Percentiles rank a stretch among this genome's conserved stretches.
Conservation (phyloP, 1,284 basidiomycete genomes). For the Microbotryomycetes sp. region DNA sequence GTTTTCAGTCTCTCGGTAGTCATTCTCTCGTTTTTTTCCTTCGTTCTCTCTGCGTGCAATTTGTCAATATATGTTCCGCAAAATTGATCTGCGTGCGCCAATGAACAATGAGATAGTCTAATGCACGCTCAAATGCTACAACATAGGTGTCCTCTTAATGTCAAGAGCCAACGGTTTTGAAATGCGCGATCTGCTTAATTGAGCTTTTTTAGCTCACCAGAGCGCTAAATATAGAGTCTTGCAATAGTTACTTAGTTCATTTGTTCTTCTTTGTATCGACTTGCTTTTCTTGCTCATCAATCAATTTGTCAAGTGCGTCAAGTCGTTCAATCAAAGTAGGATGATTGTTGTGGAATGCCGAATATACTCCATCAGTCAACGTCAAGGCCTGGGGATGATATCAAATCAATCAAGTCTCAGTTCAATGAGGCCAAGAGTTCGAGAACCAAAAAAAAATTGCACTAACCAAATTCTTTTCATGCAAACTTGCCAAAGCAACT, state of each 20-base stretch:
- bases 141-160: too few species aligned
- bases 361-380: conserved; percentile 51
- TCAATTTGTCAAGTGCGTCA: conserved; percentile 58
- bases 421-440: not conserved
- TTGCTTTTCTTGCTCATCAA: conserved; percentile 2
- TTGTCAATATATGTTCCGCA: too few species aligned
- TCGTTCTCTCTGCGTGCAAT: too few species aligned
- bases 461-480: conserved; percentile 79
- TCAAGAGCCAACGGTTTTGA: too few species aligned
- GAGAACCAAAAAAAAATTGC: conserved; percentile 45
- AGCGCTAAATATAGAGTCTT: too few species aligned
- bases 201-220: too few species aligned
- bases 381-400: not conserved
- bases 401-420: not conserved
- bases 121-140: too few species aligned
- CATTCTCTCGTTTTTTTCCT: too few species aligned
- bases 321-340: conserved; percentile 81
- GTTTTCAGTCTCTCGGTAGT: not conserved
- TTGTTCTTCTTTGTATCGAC: conserved; percentile 3
- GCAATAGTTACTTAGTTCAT: too few species aligned
- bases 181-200: too few species aligned
- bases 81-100: too few species aligned
- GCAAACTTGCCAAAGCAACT: conserved; percentile 68
- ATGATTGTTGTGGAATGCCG: conserved; percentile 86
- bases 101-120: too few species aligned